These are phyloP conservation scores for Gryganskiella cystojenkinii DNA, from an alignment of 192 early-diverging fungal genomes.

Conservation along the genomic window DNA sequence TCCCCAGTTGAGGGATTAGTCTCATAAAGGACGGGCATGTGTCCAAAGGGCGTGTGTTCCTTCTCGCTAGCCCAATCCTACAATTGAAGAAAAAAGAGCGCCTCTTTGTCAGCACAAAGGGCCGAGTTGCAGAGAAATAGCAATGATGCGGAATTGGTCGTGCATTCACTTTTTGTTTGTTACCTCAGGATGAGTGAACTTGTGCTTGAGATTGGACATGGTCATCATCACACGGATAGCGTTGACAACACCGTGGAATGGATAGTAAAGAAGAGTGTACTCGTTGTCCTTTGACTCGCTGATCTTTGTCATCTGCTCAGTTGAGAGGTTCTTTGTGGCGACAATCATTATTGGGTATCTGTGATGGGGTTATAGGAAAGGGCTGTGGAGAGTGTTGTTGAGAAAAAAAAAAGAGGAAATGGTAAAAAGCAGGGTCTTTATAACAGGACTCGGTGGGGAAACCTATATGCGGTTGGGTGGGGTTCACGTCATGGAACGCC, in stretches of 20 bases:
- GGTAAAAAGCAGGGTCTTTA: too few relatives aligned
- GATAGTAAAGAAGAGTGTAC: conserved; percentile 26
- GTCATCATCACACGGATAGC: conserved; percentile 36
- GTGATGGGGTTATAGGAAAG: too few relatives aligned
- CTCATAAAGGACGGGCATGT: conserved; percentile 56
- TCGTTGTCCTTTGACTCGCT: conserved; percentile 23
- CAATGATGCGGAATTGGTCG: neutral
- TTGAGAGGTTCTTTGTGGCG: conserved; percentile 26
- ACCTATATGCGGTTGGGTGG: too few relatives aligned
- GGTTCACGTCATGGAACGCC: too few relatives aligned
- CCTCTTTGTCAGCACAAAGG: neutral
- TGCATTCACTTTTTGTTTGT: neutral
- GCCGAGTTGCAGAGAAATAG: neutral
- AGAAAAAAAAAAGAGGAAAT: too few relatives aligned
- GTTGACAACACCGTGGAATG: conserved; percentile 31
- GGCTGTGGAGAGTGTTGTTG: too few relatives aligned
- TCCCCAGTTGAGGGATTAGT: conserved; percentile 2
- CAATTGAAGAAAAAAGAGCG: too few relatives aligned
- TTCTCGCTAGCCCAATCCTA: conserved; percentile 54
- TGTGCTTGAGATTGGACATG: conserved; percentile 25
- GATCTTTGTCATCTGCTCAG: conserved; percentile 21
- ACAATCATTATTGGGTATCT: neutral
- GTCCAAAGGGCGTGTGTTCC: conserved; percentile 50
- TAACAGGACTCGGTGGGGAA: too few relatives aligned
- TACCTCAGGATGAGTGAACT: conserved; percentile 18